A percentile compares a stretch with the other conserved stretches of the same genome.
phyloP scores from a whole-genome alignment of 257 asterid species.

The Asclepias syriaca region DNA sequence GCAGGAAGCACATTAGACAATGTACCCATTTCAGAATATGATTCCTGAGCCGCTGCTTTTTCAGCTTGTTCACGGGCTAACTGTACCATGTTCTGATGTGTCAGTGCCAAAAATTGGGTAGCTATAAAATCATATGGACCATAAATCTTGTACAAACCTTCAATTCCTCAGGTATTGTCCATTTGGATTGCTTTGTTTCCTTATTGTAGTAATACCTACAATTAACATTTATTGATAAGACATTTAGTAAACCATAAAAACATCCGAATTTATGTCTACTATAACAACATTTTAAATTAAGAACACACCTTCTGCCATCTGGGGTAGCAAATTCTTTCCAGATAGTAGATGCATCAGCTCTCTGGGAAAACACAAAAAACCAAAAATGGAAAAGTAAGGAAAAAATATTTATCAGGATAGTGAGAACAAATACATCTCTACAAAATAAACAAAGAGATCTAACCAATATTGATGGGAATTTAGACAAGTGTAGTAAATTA shows the following conservation, averaged over 20 bases:
- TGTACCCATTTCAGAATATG: conserved; percentile 34
- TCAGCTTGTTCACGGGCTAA: conserved; percentile 92
- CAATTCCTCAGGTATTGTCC: conserved; percentile 94
- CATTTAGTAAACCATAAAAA: conserved; percentile 12
- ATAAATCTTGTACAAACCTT: conserved; percentile 47
- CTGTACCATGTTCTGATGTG: conserved; percentile 38
- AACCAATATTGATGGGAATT: not conserved
- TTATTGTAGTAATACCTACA: conserved; percentile 92
- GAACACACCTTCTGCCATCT: conserved; percentile 91
- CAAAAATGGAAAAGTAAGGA: not conserved
- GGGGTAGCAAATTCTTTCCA: conserved; percentile 97
- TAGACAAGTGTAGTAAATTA: not conserved
- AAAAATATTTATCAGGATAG: conserved; percentile 1
- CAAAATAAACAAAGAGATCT: not conserved
- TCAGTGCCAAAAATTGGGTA: conserved; percentile 23
- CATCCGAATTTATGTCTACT: not conserved
- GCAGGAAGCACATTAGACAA: conserved; percentile 35
- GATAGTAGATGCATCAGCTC: conserved; percentile 93
- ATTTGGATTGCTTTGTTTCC: conserved; percentile 88
- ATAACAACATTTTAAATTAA: conserved; percentile 11
- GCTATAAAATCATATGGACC: conserved; percentile 9
- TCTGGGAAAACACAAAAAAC: conserved; percentile 41
- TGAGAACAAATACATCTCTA: conserved; percentile 1
- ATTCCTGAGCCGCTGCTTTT: conserved; percentile 52
- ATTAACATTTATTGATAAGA: conserved; percentile 13